phyloP scores from a whole-genome alignment of 2,329 filamentous ascomycete genomes.

The Aureobasidium pullulans region DNA sequence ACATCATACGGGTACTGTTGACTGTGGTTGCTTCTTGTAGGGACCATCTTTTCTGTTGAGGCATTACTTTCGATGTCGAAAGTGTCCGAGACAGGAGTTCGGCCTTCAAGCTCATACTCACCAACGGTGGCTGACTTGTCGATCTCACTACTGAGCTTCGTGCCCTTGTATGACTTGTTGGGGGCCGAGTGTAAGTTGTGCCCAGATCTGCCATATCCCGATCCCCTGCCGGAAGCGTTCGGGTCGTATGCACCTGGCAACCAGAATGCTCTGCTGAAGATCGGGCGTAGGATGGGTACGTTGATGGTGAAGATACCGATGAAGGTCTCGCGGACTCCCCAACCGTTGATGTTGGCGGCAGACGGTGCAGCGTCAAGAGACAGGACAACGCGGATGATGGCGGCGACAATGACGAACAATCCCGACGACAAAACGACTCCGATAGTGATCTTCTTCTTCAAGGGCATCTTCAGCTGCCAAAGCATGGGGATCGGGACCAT shows the following conservation, averaged over 20 bases:
- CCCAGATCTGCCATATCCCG: neutral
- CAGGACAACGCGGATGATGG: slow-evolving; percentile 28
- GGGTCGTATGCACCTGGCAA: slow-evolving; percentile 16
- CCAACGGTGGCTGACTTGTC: neutral
- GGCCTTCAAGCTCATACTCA: neutral
- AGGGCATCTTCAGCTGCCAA: slow-evolving; percentile 26
- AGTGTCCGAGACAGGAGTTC: neutral
- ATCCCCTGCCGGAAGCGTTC: neutral
- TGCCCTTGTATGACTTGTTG: neutral
- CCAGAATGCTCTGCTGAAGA: slow-evolving; percentile 27
- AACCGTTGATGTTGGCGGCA: slow-evolving; percentile 30
- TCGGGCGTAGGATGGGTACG: slow-evolving; percentile 27
- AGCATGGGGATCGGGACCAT: slow-evolving; percentile 29
- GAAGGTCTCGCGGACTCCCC: slow-evolving; percentile 32
- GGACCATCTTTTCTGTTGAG: slow-evolving; percentile 4
- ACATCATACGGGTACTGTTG: neutral
- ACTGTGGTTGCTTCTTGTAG: neutral
- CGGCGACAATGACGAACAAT: slow-evolving; percentile 30
- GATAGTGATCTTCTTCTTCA: slow-evolving; percentile 28
- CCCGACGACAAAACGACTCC: slow-evolving; percentile 29
- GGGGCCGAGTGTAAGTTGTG: neutral
- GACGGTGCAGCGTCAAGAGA: slow-evolving; percentile 25
- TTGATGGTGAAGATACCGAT: slow-evolving; percentile 33
- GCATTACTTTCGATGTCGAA: slow-evolving; percentile 1
- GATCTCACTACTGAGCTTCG: neutral